Evolutionary conservation across 1,139 yeast species (phyloP).

Genomic region (Cylindricascospora bacillispora): DNA sequence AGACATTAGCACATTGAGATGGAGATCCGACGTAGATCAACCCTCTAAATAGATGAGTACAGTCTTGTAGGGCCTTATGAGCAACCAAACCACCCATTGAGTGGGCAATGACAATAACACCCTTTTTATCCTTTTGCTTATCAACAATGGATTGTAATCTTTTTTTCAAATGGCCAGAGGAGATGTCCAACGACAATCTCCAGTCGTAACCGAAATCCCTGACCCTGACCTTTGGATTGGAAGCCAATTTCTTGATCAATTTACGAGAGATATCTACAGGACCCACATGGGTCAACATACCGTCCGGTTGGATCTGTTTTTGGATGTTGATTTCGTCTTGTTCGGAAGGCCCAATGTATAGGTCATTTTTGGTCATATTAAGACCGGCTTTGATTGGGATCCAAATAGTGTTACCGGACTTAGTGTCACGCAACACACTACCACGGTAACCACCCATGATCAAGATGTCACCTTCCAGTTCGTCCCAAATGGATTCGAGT

Average conservation of each 20-base stretch:
- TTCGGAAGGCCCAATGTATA: slow-evolving; percentile 57
- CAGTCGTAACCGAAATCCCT: slow-evolving; percentile 84
- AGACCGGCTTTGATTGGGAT: slow-evolving; percentile 80
- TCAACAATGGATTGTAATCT: slow-evolving; percentile 36
- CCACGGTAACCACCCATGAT: slow-evolving; percentile 86
- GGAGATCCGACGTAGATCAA: slow-evolving; percentile 76
- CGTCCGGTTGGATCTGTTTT: slow-evolving; percentile 52
- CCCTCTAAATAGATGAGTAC: slow-evolving; percentile 60
- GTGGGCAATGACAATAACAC: slow-evolving; percentile 65
- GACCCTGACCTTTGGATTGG: slow-evolving; percentile 50
- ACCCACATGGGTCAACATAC: slow-evolving; percentile 70
- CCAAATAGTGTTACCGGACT: slow-evolving; percentile 64
- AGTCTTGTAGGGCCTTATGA: slow-evolving; percentile 59
- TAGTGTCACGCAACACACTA: slow-evolving; percentile 55
- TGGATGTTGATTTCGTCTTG: slow-evolving; percentile 46
- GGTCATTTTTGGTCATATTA: slow-evolving; percentile 53
- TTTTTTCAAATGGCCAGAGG: slow-evolving; percentile 37
- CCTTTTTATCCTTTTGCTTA: slow-evolving; percentile 29
- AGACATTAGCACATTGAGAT: slow-evolving; percentile 67
- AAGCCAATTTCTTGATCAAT: slow-evolving; percentile 40
- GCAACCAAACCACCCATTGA: slow-evolving; percentile 90
- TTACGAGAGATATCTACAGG: slow-evolving; percentile 70
- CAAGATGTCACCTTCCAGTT: slow-evolving; percentile 62
- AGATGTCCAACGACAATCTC: slow-evolving; percentile 58
- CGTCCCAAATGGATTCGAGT: slow-evolving; percentile 30